phyloP scores from a whole-genome alignment of 192 early-diverging fungal species.

The Entomortierella parvispora region DNA sequence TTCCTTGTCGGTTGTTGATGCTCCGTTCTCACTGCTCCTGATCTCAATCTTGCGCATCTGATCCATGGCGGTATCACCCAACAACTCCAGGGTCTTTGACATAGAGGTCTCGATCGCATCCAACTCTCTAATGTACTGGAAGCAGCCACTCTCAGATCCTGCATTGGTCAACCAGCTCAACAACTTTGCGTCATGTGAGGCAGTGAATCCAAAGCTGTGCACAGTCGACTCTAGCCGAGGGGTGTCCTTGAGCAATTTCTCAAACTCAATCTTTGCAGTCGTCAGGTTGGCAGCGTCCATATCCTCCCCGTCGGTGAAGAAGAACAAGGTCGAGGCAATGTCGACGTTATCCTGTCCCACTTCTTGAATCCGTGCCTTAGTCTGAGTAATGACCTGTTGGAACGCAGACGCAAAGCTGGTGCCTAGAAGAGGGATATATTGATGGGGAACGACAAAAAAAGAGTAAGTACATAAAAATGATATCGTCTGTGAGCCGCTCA shows the following conservation, averaged over 20 bases:
- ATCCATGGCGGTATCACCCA: constrained; percentile 31
- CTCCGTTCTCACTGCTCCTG: not conserved
- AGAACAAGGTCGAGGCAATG: constrained; percentile 42
- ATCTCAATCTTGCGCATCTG: constrained; percentile 33
- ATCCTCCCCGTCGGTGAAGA: constrained; percentile 55
- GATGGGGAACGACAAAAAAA: not conserved
- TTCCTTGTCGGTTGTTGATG: not conserved
- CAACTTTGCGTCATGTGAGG: constrained; percentile 46
- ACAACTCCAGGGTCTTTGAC: constrained; percentile 36
- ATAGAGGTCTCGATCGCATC: constrained; percentile 38
- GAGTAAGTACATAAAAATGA: too few relatives aligned
- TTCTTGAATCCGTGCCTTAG: constrained; percentile 1
- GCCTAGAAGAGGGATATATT: constrained; percentile 19
- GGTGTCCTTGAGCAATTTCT: constrained; percentile 10
- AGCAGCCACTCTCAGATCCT: constrained; percentile 53
- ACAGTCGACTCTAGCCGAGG: constrained; percentile 28
- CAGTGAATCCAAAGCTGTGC: constrained; percentile 54
- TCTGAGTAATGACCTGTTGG: constrained; percentile 11
- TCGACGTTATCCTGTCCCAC: constrained; percentile 8
- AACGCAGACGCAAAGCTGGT: constrained; percentile 49
- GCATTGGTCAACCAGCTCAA: constrained; percentile 53
- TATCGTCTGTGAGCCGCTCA: not conserved
- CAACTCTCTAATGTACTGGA: constrained; percentile 51
- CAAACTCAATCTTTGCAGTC: constrained; percentile 1
- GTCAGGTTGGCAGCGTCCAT: not conserved